Conservation (phyloP, 192 early-diverging fungal species). For the Endogone sp. region DNA sequence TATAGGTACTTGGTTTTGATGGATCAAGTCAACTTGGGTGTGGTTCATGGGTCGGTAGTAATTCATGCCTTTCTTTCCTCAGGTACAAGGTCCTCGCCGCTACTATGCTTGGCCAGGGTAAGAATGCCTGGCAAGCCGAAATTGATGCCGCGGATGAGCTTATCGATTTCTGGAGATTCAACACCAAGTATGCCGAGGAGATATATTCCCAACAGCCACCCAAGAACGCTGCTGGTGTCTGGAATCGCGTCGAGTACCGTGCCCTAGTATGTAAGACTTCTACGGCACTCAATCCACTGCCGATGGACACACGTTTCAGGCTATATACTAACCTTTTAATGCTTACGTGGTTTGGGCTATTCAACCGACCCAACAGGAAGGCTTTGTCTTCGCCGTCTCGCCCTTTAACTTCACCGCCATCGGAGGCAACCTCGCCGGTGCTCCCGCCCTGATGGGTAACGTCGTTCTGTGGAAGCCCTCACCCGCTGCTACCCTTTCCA, state of each 20-base stretch:
- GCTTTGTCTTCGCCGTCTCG: conserved; percentile 96
- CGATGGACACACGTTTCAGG: too few species aligned
- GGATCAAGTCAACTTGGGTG: not conserved
- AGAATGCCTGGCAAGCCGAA: conserved; percentile 99
- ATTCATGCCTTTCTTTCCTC: conserved; percentile 19
- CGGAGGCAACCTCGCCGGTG: conserved; percentile 89
- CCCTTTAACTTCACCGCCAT: conserved; percentile 99
- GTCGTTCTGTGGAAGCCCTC: conserved; percentile 98
- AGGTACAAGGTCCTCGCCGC: conserved; percentile 84
- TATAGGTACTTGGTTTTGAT: conserved; percentile 70
- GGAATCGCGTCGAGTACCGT: conserved; percentile 97
- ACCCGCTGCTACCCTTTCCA: conserved; percentile 79
- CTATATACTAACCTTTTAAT: too few species aligned
- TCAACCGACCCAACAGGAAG: conserved; percentile 59
- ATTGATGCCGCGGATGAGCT: conserved; percentile 97
- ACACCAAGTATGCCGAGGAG: conserved; percentile 89
- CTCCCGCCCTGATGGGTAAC: conserved; percentile 97
- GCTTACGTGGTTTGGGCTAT: too few species aligned
- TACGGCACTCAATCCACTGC: too few species aligned
- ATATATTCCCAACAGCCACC: conserved; percentile 92
- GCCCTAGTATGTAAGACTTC: conserved; percentile 41
- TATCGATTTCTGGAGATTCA: conserved; percentile 94
- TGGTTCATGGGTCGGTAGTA: conserved; percentile 4
- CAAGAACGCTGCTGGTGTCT: conserved; percentile 75
- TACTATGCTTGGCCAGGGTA: conserved; percentile 97